Evolutionary conservation across 192 early-diverging fungal genomes (phyloP), one percentile per base, ranked within the genome.

Genomic region (Coemansia sp.): DNA sequence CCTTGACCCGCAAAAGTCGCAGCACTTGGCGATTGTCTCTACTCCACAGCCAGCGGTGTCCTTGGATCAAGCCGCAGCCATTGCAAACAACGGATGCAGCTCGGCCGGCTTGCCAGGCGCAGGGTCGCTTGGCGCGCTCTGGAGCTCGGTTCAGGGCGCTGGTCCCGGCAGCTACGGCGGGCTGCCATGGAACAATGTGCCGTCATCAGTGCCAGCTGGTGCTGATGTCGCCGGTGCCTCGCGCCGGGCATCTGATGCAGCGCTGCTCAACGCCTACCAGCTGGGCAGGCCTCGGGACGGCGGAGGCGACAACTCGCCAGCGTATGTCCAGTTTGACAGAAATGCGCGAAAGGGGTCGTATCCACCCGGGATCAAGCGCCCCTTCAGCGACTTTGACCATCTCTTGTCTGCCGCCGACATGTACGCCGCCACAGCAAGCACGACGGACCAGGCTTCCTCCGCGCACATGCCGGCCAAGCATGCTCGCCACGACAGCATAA

Each of bases 321-420:
- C 46, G 10, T 20, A 17, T 19, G 59, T 31, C 24, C 47, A 41
- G 51, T 61, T 54, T 54, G 59, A 47, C n/a, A 32, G 45, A 14
- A 7, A 36, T 2, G 42, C 42, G 11, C 53, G 69, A 19, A 70
- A 70, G 67, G 68, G 60, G 11, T 71, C 73, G 15, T 75, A 68
- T 53, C 78, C 72, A 19, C 58, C 66, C 3, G 78, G 73, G 1
- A 46, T 72, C 37, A 81, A 81, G 63, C 68, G 78, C 2, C 78
- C 73, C 8, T 72, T 66, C 45, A 72, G 65, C 66, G 73, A 81
- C 38, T 72, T 81, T 68, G 78, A 71, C 20, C 64, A 66, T 22
- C 73, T 81, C 14, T 63, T 81, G 11, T 71, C 69, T 19, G 73
- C 78, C 11, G 70, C 78, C 36, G 73, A 81, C 42, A 65, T 81